A percentile compares a stretch with the other conserved stretches of the same genome.
Evolutionary conservation across 2,329 filamentous ascomycete genomes (phyloP).

Genomic region (Zarea fungicola): DNA sequence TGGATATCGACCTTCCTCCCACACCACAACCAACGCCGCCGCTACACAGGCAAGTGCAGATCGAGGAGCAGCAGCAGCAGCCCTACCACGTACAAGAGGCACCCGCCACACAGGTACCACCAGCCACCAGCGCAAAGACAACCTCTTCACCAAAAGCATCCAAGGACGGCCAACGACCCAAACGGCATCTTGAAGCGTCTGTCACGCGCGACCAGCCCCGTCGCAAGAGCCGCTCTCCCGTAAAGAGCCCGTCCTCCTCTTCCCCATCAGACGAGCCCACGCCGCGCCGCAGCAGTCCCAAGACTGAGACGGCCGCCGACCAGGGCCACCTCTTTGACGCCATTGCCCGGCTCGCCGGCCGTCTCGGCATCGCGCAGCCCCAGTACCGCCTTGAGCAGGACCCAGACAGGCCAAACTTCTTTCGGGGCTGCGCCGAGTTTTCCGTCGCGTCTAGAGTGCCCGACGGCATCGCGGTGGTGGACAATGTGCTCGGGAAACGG

Average conservation of each 20-base stretch:
- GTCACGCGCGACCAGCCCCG: background rate
- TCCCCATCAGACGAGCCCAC: background rate
- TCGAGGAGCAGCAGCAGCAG: too few relatives aligned
- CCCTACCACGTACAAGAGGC: too few relatives aligned
- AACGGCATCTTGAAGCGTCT: background rate
- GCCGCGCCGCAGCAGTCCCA: slow-evolving; percentile 10
- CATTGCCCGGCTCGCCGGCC: slow-evolving; percentile 28
- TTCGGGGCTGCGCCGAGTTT: slow-evolving; percentile 32
- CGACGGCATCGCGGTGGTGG: slow-evolving; percentile 27
- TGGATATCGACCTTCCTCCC: background rate
- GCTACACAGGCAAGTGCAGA: too few relatives aligned
- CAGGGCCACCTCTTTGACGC: slow-evolving; percentile 19
- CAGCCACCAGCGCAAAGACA: background rate
- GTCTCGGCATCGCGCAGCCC: slow-evolving; percentile 29
- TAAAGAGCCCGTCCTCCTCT: background rate
- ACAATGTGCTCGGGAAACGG: slow-evolving; percentile 28
- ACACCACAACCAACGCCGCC: slow-evolving; percentile 3
- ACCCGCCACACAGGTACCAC: background rate
- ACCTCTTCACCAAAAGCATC: background rate
- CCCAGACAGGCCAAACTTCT: slow-evolving; percentile 24
- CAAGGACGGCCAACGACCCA: background rate
- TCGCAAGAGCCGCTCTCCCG: background rate
- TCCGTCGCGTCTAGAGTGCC: slow-evolving; percentile 26
- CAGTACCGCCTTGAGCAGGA: slow-evolving; percentile 27
- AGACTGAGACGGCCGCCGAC: slow-evolving; percentile 6